These are phyloP conservation scores for Wickerhamomyces mucosus DNA, from an alignment of 805 yeast species.

Conservation along the genomic window DNA sequence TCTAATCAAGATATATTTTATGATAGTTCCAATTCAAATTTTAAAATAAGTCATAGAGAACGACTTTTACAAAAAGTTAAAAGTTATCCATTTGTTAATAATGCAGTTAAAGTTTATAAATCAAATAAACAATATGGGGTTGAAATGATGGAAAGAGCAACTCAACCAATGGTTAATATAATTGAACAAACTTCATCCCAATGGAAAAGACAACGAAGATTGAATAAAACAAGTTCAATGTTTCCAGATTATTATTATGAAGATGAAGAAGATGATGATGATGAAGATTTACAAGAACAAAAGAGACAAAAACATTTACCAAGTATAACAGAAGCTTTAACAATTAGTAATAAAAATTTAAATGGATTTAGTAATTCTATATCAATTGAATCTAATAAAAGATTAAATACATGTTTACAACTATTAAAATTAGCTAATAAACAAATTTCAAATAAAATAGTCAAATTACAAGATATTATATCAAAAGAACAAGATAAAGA, in stretches of 20 bases:
- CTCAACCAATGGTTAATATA: constrained; percentile 42
- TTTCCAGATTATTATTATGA: constrained; percentile 17
- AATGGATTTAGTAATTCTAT: constrained; percentile 28
- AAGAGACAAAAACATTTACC: constrained; percentile 25
- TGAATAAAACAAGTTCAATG: constrained; percentile 19
- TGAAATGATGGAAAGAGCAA: constrained; percentile 47
- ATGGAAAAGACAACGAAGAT: constrained; percentile 30
- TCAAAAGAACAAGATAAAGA: constrained; percentile 32
- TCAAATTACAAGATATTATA: constrained; percentile 47
- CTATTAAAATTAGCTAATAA: constrained; percentile 73
- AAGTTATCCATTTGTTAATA: constrained; percentile 24
- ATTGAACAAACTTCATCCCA: constrained; percentile 28
- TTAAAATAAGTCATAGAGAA: constrained; percentile 1
- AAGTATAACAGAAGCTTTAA: constrained; percentile 26
- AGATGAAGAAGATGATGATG: not conserved
- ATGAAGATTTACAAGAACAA: not conserved
- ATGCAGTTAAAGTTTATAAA: constrained; percentile 23
- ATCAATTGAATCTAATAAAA: constrained; percentile 63
- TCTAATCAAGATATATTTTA: constrained; percentile 3
- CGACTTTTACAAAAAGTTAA: constrained; percentile 36
- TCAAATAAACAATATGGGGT: constrained; percentile 47
- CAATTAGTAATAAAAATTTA: constrained; percentile 25
- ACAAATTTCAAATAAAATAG: constrained; percentile 60
- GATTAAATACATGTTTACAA: constrained; percentile 71
- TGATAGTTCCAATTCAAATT: too few relatives aligned